phyloP scores from a whole-genome alignment of 139 green algal genomes.

The Picochlorum sp. region DNA sequence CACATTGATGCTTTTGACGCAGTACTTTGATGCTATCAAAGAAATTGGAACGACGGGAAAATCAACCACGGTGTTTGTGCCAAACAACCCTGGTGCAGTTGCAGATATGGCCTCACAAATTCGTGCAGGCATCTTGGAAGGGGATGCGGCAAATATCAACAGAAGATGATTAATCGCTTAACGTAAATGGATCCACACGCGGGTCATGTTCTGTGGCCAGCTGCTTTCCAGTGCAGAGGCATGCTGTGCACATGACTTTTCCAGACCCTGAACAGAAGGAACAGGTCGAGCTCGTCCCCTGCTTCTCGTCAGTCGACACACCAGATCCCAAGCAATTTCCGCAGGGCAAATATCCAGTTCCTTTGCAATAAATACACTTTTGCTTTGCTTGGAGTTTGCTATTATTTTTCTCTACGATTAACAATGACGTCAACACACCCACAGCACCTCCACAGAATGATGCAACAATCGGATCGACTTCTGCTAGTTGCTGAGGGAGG shows the following conservation, averaged over 20 bases:
- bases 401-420: slow-evolving; percentile 96
- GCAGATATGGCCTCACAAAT: slow-evolving; percentile 58
- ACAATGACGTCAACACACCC: slow-evolving; percentile 82
- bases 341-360: slow-evolving; percentile 82
- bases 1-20: slow-evolving; percentile 71
- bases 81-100: slow-evolving; percentile 42
- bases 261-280: slow-evolving; percentile 65
- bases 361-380: slow-evolving; percentile 70
- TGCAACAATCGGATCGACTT: slow-evolving; percentile 97
- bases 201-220: slow-evolving; percentile 91
- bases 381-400: slow-evolving; percentile 68
- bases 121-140: slow-evolving; percentile 43
- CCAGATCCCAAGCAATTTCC: slow-evolving; percentile 72
- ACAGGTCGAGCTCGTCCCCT: slow-evolving; percentile 27
- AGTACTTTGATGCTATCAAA: slow-evolving; percentile 92
- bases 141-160: background rate
- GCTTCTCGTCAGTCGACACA: background rate
- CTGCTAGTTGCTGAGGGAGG: slow-evolving; percentile 79
- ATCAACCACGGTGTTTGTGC: slow-evolving; percentile 69
- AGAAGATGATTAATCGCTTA: slow-evolving; percentile 6
- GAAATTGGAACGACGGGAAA: slow-evolving; percentile 45
- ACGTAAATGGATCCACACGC: slow-evolving; percentile 77
- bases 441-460: slow-evolving; percentile 95
- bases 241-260: slow-evolving; percentile 97
- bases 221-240: slow-evolving; percentile 89